Conservation (phyloP, 345 rosid species). For the Turritis glabra region DNA sequence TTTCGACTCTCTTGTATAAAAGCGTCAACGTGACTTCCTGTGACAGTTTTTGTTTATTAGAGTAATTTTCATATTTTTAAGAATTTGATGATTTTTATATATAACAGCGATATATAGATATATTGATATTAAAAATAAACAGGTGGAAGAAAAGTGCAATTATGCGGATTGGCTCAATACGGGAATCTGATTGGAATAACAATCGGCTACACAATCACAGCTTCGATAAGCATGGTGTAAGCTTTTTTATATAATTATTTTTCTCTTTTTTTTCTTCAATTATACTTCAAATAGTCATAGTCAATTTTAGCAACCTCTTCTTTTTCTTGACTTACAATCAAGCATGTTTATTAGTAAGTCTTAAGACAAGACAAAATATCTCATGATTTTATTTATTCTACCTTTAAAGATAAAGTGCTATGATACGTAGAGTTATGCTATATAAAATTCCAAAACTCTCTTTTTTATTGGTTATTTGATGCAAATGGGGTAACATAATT, state of each 20-base stretch:
- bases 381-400: not conserved
- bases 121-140: not conserved
- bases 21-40: slow-evolving; percentile 16
- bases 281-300: not conserved
- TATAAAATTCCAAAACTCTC: not conserved
- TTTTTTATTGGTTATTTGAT: not conserved
- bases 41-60: slow-evolving; percentile 2
- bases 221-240: slow-evolving; percentile 95
- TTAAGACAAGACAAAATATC: not conserved
- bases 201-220: slow-evolving; percentile 88
- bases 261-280: not conserved
- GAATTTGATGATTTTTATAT: not conserved
- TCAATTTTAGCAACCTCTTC: slow-evolving; percentile 1
- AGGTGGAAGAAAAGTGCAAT: slow-evolving; percentile 66
- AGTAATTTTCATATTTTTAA: not conserved
- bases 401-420: not conserved
- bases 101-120: not conserved
- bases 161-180: slow-evolving; percentile 83
- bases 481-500: not conserved
- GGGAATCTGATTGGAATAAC: slow-evolving; percentile 66
- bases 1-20: not conserved
- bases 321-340: not conserved
- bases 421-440: not conserved
- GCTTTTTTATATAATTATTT: slow-evolving; percentile 21
- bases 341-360: not conserved